Conservation (phyloP, 345 rosid genomes). For the Salix purpurea region DNA sequence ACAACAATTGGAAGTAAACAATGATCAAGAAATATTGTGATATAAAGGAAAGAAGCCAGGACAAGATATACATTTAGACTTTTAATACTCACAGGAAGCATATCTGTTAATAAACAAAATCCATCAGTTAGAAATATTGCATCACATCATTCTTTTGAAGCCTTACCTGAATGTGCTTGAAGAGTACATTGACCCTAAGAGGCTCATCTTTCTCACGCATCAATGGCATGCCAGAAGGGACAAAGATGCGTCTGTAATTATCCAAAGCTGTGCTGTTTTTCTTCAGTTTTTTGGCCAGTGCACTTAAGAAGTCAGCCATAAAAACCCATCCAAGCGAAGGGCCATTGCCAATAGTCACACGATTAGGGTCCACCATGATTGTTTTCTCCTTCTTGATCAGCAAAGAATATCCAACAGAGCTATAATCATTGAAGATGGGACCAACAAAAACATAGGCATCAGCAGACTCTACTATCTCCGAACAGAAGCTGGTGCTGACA, state of each 20-base stretch:
- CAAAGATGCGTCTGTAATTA: conserved; percentile 55
- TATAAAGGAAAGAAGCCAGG: not conserved
- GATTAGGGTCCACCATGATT: conserved; percentile 53
- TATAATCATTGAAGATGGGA: conserved; percentile 71
- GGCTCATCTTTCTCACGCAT: conserved; percentile 47
- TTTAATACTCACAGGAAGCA: not conserved
- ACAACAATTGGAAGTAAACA: not conserved
- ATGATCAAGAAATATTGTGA: not conserved
- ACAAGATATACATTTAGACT: not conserved
- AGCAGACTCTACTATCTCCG: conserved; percentile 73
- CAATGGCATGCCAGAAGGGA: conserved; percentile 56
- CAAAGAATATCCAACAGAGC: conserved; percentile 73
- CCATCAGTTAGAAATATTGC: not conserved
- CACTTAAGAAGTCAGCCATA: conserved; percentile 61
- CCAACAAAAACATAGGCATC: conserved; percentile 73
- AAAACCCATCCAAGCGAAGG: conserved; percentile 76
- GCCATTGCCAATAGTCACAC: conserved; percentile 64
- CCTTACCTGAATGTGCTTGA: conserved; percentile 72
- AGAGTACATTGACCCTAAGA: conserved; percentile 59
- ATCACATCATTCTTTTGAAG: not conserved
- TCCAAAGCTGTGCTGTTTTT: conserved; percentile 56
- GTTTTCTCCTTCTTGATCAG: conserved; percentile 60
- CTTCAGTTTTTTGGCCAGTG: conserved; percentile 59
- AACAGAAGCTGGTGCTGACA: conserved; percentile 56
- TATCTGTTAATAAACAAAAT: not conserved